Conservation (phyloP, 305 asterid species). For the Plantago coronopus region DNA sequence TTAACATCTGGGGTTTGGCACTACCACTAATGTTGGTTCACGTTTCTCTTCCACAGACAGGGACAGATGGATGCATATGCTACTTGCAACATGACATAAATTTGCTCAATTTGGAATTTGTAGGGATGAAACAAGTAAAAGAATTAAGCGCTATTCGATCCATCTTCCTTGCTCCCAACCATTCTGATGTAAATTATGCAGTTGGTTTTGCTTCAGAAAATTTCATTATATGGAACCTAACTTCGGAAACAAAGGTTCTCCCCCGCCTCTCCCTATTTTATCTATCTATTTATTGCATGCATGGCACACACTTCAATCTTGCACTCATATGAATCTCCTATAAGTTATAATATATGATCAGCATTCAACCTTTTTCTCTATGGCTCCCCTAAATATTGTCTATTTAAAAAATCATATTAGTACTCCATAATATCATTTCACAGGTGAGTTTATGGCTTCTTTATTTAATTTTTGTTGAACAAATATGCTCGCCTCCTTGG, state of each 20-base stretch:
- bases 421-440: too few species aligned
- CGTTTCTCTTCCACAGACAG: conserved; percentile 47
- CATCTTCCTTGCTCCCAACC: conserved; percentile 37
- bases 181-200: conserved; percentile 53
- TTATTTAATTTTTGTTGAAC: conserved; percentile 1
- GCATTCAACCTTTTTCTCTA: conserved; percentile 12
- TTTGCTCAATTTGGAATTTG: conserved; percentile 57
- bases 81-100: conserved; percentile 59
- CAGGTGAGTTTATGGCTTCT: not conserved
- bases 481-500: not conserved
- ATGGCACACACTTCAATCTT: not conserved
- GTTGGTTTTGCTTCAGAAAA: conserved; percentile 84
- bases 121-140: conserved; percentile 86
- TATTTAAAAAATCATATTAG: not conserved
- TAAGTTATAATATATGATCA: not conserved
- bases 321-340: not conserved
- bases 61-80: conserved; percentile 98
- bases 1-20: conserved; percentile 17
- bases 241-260: conserved; percentile 66
- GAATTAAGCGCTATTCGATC: conserved; percentile 67
- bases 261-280: conserved; percentile 17
- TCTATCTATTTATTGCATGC: conserved; percentile 3
- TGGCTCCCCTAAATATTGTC: not conserved
- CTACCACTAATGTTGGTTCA: conserved; percentile 11
- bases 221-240: conserved; percentile 80